Evolutionary conservation across 2,329 filamentous ascomycete genomes (phyloP).

Genomic region (Fusarium mangiferae): DNA sequence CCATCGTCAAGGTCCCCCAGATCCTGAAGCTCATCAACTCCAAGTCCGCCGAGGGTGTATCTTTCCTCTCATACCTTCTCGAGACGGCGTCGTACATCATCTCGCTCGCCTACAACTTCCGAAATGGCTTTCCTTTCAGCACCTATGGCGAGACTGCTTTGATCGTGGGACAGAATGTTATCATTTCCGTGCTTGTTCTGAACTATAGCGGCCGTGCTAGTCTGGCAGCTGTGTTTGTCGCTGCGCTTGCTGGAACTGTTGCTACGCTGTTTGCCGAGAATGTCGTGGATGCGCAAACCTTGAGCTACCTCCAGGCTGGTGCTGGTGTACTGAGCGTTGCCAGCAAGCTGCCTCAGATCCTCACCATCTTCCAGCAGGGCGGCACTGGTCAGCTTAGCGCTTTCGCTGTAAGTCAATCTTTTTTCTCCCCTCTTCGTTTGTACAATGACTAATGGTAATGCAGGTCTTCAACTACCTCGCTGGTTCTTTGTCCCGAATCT

Average conservation of each 20-base stretch:
- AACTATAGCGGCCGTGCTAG: conserved; percentile 78
- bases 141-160: conserved; percentile 96
- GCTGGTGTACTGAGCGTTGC: conserved; percentile 85
- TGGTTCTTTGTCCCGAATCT: conserved; percentile 93
- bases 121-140: conserved; percentile 92
- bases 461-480: conserved; percentile 98
- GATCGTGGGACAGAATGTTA: conserved; percentile 91
- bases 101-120: conserved; percentile 89
- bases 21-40: conserved; percentile 90
- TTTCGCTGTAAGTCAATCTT: conserved; percentile 78
- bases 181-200: conserved; percentile 87
- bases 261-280: conserved; percentile 76
- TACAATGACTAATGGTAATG: not conserved
- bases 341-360: conserved; percentile 94
- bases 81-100: conserved; percentile 91
- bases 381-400: conserved; percentile 95
- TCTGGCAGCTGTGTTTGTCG: conserved; percentile 81
- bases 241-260: conserved; percentile 74
- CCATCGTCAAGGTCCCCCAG: conserved; percentile 96
- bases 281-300: conserved; percentile 71
- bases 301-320: conserved; percentile 83
- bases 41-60: conserved; percentile 83
- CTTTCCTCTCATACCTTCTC: conserved; percentile 90
- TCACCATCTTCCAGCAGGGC: conserved; percentile 84
- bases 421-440: fast-evolving